These are phyloP conservation scores for Fusarium devonianum DNA, from an alignment of 2,329 filamentous ascomycete species.

Conservation along the genomic window DNA sequence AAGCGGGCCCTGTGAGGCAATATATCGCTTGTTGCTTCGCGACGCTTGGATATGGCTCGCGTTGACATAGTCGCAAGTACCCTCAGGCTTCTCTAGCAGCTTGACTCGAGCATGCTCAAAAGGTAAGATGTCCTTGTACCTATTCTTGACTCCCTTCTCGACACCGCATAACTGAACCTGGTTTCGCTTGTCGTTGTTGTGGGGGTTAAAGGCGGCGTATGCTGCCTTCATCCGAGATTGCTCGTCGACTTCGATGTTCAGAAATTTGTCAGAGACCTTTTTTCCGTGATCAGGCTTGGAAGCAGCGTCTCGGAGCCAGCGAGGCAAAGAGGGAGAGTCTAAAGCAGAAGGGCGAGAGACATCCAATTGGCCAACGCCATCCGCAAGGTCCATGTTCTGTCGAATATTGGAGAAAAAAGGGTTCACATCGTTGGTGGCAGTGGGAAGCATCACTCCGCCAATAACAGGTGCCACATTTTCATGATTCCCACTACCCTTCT, in stretches of 20 bases:
- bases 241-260: slow-evolving; percentile 83
- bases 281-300: slow-evolving; percentile 77
- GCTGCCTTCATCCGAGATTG: slow-evolving; percentile 92
- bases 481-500: slow-evolving; percentile 56
- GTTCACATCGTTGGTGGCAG: slow-evolving; percentile 71
- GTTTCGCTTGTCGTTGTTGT: slow-evolving; percentile 37
- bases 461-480: slow-evolving; percentile 72
- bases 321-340: slow-evolving; percentile 65
- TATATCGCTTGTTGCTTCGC: slow-evolving; percentile 89
- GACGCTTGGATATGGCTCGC: slow-evolving; percentile 84
- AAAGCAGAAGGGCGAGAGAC: slow-evolving; percentile 56
- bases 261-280: slow-evolving; percentile 80
- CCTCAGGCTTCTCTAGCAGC: slow-evolving; percentile 70
- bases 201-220: slow-evolving; percentile 59
- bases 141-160: slow-evolving; percentile 93
- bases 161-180: slow-evolving; percentile 84
- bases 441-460: slow-evolving; percentile 85
- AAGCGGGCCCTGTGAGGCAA: slow-evolving; percentile 92
- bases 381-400: slow-evolving; percentile 94
- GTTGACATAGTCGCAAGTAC: slow-evolving; percentile 92
- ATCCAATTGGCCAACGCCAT: slow-evolving; percentile 87
- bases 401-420: slow-evolving; percentile 97
- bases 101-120: slow-evolving; percentile 93
- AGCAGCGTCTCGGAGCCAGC: slow-evolving; percentile 77
- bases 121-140: slow-evolving; percentile 97